phyloP scores from a whole-genome alignment of 2,329 filamentous ascomycete species.

The Penicillium sp. region DNA sequence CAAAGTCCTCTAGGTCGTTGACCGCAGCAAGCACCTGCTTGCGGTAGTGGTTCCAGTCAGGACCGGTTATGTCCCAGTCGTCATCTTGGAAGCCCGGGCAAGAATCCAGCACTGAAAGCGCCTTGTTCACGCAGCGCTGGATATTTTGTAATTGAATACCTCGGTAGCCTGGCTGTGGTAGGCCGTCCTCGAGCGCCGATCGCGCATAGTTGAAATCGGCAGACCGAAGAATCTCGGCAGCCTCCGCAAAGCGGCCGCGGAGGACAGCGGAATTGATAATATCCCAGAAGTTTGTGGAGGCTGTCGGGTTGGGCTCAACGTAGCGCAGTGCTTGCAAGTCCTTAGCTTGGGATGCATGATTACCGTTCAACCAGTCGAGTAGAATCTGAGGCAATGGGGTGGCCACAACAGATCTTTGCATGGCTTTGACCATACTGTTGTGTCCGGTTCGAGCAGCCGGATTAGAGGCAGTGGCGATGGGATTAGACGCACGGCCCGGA shows the following conservation, averaged over 20 bases:
- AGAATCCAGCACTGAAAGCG: slow-evolving; percentile 66
- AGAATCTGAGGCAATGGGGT: slow-evolving; percentile 69
- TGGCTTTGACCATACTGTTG: slow-evolving; percentile 30
- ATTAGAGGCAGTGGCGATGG: slow-evolving; percentile 20
- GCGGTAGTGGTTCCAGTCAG: slow-evolving; percentile 81
- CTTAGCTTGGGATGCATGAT: slow-evolving; percentile 69
- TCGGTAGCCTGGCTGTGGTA: slow-evolving; percentile 66
- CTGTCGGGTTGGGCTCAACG: slow-evolving; percentile 69
- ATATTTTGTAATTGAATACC: slow-evolving; percentile 76
- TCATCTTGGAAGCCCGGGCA: slow-evolving; percentile 64
- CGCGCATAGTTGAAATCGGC: slow-evolving; percentile 77
- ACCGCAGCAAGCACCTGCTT: slow-evolving; percentile 68
- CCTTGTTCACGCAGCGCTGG: slow-evolving; percentile 66
- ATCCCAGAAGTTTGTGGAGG: slow-evolving; percentile 80
- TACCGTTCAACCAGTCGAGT: slow-evolving; percentile 75
- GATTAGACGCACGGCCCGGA: slow-evolving; percentile 46
- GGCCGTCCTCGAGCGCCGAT: slow-evolving; percentile 60
- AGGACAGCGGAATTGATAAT: slow-evolving; percentile 71
- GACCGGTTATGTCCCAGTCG: slow-evolving; percentile 80
- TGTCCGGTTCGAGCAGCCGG: slow-evolving; percentile 25
- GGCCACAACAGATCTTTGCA: slow-evolving; percentile 25
- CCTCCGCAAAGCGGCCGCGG: slow-evolving; percentile 69
- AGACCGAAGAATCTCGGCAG: slow-evolving; percentile 65
- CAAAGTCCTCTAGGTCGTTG: slow-evolving; percentile 70
- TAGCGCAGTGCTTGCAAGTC: slow-evolving; percentile 65